A percentile compares a stretch with the other conserved stretches of the same genome.
Conservation (phyloP, 768 basidiomycete species). For the Boletus barrowsii region DNA sequence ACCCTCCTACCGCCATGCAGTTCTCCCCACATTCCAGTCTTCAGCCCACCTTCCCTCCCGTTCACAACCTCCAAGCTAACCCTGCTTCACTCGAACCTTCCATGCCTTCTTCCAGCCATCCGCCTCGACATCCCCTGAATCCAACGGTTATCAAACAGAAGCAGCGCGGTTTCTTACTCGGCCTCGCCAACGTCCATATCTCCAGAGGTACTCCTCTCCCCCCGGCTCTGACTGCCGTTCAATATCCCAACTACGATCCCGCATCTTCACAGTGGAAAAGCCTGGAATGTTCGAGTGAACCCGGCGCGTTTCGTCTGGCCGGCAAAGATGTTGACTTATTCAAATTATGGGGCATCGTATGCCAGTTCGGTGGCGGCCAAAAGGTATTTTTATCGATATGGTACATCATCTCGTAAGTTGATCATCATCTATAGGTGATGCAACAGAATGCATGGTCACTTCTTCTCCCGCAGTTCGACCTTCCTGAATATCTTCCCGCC, state of each 20-base stretch:
- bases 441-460: constrained; percentile 55
- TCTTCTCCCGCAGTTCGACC: constrained; percentile 53
- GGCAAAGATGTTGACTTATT: constrained; percentile 78
- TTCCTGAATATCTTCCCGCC: constrained; percentile 54
- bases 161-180: constrained; percentile 56
- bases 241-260: constrained; percentile 60
- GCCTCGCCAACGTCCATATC: constrained; percentile 59
- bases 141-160: constrained; percentile 46
- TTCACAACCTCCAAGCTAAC: constrained; percentile 30
- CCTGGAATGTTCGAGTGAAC: constrained; percentile 58
- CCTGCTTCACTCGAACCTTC: constrained; percentile 45
- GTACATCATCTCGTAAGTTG: constrained; percentile 14
- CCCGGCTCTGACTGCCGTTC: constrained; percentile 64
- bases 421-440: constrained; percentile 37
- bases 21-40: constrained; percentile 42
- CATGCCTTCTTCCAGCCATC: constrained; percentile 38
- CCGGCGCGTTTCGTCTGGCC: constrained; percentile 64
- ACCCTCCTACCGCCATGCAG: constrained; percentile 40
- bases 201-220: constrained; percentile 65
- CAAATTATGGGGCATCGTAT: constrained; percentile 64
- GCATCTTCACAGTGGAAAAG: constrained; percentile 59
- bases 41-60: constrained; percentile 44
- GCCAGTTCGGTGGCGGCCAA: constrained; percentile 55
- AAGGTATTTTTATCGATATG: constrained; percentile 45
- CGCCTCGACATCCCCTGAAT: constrained; percentile 35